Percentiles rank a stretch among this genome's conserved stretches.
These are phyloP conservation scores for Rhizophagus clarus DNA, from an alignment of 192 early-diverging fungal species.

Conservation along the genomic window DNA sequence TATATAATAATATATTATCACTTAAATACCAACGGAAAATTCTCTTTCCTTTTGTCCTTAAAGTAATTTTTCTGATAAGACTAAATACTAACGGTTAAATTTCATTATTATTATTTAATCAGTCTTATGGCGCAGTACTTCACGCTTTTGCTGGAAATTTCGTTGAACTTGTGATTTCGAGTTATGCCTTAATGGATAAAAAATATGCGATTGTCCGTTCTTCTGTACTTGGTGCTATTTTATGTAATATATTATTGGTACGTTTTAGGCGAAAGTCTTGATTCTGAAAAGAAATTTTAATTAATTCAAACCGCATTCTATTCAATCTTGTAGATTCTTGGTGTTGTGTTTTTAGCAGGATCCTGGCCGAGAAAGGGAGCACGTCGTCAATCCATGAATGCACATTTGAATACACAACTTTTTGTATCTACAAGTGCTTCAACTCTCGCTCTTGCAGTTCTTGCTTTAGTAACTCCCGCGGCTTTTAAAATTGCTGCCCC, in stretches of 20 bases:
- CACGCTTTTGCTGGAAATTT: constrained; percentile 45
- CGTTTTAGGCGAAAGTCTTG: not conserved
- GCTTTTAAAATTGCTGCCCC: constrained; percentile 57
- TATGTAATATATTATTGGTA: constrained; percentile 90
- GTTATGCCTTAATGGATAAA: constrained; percentile 39
- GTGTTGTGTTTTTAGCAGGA: constrained; percentile 78
- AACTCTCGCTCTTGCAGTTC: constrained; percentile 56
- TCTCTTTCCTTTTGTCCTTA: no score
- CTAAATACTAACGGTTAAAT: not conserved
- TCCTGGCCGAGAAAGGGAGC: constrained; percentile 61
- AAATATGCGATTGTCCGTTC: constrained; percentile 42
- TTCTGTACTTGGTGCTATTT: constrained; percentile 84
- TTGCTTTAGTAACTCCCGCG: constrained; percentile 63
- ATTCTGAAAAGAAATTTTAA: no score
- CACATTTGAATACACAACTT: constrained; percentile 9
- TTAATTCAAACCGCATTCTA: not conserved
- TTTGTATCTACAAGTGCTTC: constrained; percentile 65
- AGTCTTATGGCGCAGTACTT: constrained; percentile 34
- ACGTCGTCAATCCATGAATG: constrained; percentile 37
- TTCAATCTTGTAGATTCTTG: constrained; percentile 48
- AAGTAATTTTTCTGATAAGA: not conserved
- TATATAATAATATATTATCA: no score
- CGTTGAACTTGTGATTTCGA: constrained; percentile 41
- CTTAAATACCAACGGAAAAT: no score
- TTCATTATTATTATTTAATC: not conserved